Percentiles rank a stretch among this genome's conserved stretches.
Conservation (phyloP, 2,329 filamentous ascomycete genomes). For the Colletotrichum sp. region DNA sequence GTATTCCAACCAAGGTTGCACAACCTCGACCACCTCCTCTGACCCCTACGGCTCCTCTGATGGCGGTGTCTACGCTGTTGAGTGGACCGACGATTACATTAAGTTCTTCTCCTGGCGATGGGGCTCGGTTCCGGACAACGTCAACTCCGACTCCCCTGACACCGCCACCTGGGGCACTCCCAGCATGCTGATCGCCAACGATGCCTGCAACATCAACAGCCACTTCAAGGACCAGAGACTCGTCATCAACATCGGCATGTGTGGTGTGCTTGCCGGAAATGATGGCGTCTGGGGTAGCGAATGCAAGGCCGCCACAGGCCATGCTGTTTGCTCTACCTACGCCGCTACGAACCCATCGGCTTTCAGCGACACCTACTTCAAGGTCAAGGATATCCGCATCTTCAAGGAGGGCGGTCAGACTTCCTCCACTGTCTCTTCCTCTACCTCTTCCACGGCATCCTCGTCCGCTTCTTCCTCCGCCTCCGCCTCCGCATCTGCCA, state of each 20-base stretch:
- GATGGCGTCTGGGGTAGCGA: slow-evolving; percentile 29
- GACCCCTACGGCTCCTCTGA: slow-evolving; percentile 40
- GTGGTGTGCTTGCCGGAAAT: slow-evolving; percentile 70
- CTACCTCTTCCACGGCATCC: background rate
- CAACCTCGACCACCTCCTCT: slow-evolving; percentile 37
- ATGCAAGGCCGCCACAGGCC: slow-evolving; percentile 29
- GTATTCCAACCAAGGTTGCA: slow-evolving; percentile 45
- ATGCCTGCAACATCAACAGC: slow-evolving; percentile 65
- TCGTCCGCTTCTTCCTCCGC: background rate
- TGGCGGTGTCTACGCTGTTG: slow-evolving; percentile 49
- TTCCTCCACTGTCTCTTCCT: background rate
- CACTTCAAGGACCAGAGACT: slow-evolving; percentile 73
- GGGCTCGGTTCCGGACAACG: slow-evolving; percentile 35
- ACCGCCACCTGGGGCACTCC: slow-evolving; percentile 71
- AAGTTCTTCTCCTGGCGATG: slow-evolving; percentile 44
- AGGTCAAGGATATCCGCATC: slow-evolving; percentile 49
- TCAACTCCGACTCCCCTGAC: slow-evolving; percentile 54
- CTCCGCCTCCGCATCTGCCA: background rate
- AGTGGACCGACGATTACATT: slow-evolving; percentile 46
- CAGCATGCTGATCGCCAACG: slow-evolving; percentile 61
- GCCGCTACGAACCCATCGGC: slow-evolving; percentile 39
- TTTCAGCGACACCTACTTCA: slow-evolving; percentile 43
- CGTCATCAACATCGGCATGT: slow-evolving; percentile 77
- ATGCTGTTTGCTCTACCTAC: slow-evolving; percentile 38
- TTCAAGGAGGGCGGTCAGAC: slow-evolving; percentile 27